Conservation (phyloP, 2,329 filamentous ascomycete species). For the Clathrospora elynae region DNA sequence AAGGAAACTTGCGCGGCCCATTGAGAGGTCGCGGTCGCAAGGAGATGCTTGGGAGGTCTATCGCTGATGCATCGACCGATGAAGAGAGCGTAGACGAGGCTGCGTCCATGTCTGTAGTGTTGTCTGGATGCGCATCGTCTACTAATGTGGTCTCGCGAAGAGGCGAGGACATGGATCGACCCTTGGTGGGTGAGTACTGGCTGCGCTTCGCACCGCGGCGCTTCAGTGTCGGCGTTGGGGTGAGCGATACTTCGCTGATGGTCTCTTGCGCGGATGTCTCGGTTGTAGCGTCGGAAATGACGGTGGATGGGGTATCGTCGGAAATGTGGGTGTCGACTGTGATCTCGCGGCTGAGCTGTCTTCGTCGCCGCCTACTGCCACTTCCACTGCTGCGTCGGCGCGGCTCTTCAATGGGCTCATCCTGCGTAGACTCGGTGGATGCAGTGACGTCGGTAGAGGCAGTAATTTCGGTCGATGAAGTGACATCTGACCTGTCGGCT, state of each 20-base stretch:
- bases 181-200: conserved; percentile 51
- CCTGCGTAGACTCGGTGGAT: conserved; percentile 28
- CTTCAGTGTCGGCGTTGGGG: conserved; percentile 44
- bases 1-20: conserved; percentile 56
- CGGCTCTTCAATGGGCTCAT: conserved; percentile 24
- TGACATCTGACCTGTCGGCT: conserved; percentile 36
- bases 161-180: conserved; percentile 40
- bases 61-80: conserved; percentile 41
- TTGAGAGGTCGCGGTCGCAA: conserved; percentile 45
- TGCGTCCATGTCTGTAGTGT: conserved; percentile 32
- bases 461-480: conserved; percentile 31
- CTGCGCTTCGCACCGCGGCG: conserved; percentile 47
- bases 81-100: conserved; percentile 42
- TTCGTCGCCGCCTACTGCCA: conserved; percentile 34
- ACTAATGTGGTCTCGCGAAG: conserved; percentile 33
- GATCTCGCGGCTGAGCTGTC: conserved; percentile 36
- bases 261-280: conserved; percentile 24
- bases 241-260: conserved; percentile 28
- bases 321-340: conserved; percentile 29
- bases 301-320: conserved; percentile 31
- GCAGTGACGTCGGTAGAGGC: conserved; percentile 32
- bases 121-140: conserved; percentile 27
- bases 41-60: conserved; percentile 41
- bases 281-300: conserved; percentile 26
- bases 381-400: conserved; percentile 30